A percentile compares a stretch with the other conserved stretches of the same genome.
phyloP scores from a whole-genome alignment of 495 filamentous ascomycete genomes.

The Parachaetomium inaequale region DNA sequence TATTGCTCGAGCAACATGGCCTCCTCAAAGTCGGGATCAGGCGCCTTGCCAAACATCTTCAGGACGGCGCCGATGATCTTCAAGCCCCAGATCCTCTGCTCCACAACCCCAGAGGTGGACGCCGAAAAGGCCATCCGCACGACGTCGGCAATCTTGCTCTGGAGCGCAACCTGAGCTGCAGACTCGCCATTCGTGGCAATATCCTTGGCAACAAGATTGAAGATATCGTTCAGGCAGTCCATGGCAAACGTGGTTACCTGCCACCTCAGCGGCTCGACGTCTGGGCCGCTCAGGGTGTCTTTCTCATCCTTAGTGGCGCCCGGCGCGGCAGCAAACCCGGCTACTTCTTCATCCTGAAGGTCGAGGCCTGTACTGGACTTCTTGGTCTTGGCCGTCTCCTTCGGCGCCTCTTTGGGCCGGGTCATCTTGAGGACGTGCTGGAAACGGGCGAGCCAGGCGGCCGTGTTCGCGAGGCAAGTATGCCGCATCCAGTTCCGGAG shows the following conservation, averaged over 20 bases:
- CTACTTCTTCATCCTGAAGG: slow-evolving; percentile 91
- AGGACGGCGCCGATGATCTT: slow-evolving; percentile 91
- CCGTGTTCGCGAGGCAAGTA: slow-evolving; percentile 71
- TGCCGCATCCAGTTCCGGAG: slow-evolving; percentile 89
- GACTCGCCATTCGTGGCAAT: slow-evolving; percentile 66
- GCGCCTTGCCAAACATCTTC: slow-evolving; percentile 92
- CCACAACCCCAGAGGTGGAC: slow-evolving; percentile 87
- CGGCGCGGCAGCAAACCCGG: slow-evolving; percentile 77
- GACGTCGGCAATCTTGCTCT: slow-evolving; percentile 85
- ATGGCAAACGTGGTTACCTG: slow-evolving; percentile 94
- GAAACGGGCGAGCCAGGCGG: slow-evolving; percentile 79
- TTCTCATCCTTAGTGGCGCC: slow-evolving; percentile 63
- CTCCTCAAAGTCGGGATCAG: slow-evolving; percentile 95
- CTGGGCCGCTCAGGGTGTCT: slow-evolving; percentile 54
- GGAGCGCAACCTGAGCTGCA: slow-evolving; percentile 67
- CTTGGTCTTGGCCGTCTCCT: slow-evolving; percentile 42
- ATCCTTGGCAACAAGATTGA: slow-evolving; percentile 70
- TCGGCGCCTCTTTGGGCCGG: slow-evolving; percentile 55
- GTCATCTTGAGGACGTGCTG: slow-evolving; percentile 88
- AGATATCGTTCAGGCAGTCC: slow-evolving; percentile 81
- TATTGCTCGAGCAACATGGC: slow-evolving; percentile 95
- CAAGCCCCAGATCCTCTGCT: slow-evolving; percentile 82
- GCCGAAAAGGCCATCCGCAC: slow-evolving; percentile 96
- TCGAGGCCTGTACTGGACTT: slow-evolving; percentile 61
- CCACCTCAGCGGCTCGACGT: slow-evolving; percentile 89